phyloP scores from a whole-genome alignment of 345 rosid species.

The Gossypium mustelinum region DNA sequence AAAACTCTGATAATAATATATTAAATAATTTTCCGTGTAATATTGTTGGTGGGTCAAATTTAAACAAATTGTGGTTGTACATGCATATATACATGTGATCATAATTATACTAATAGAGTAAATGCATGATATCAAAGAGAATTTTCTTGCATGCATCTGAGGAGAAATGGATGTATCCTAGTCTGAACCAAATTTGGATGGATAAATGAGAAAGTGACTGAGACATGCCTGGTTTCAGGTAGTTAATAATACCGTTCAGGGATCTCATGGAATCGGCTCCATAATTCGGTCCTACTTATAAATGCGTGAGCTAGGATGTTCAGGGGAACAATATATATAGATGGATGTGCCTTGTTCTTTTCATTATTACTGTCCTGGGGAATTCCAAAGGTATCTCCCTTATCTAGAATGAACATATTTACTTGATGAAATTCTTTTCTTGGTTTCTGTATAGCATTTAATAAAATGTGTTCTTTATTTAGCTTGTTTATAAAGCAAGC shows the following conservation, averaged over 20 bases:
- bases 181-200: not conserved
- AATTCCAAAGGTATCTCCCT: too few species aligned
- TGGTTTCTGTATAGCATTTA: too few species aligned
- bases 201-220: not conserved
- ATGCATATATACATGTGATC: too few species aligned
- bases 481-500: not conserved
- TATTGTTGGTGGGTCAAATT: too few species aligned
- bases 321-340: too few species aligned
- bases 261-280: not conserved
- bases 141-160: not conserved
- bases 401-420: not conserved
- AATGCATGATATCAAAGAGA: not conserved
- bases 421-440: not conserved
- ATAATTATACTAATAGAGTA: too few species aligned
- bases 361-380: too few species aligned
- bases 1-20: too few species aligned
- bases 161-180: not conserved
- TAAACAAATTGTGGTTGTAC: too few species aligned
- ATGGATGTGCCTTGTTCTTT: too few species aligned
- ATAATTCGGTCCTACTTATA: not conserved
- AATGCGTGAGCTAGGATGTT: too few species aligned
- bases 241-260: not conserved
- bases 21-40: too few species aligned
- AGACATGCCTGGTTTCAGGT: not conserved
- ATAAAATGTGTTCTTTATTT: not conserved